phyloP scores from a whole-genome alignment of 129 eudicot genomes.

The Centaurea solstitialis region DNA sequence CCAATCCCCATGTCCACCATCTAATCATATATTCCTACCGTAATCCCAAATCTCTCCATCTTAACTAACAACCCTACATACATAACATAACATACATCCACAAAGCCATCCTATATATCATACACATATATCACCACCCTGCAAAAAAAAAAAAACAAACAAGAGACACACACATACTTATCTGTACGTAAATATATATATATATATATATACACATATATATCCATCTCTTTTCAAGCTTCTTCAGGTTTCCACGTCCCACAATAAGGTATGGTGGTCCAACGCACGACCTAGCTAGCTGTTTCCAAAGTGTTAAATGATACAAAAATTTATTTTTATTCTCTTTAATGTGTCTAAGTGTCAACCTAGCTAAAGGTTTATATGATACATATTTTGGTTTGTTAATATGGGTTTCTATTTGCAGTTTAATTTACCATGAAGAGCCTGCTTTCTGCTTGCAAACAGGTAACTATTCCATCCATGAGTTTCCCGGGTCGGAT shows the following conservation, averaged over 20 bases:
- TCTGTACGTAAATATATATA: too few relatives aligned
- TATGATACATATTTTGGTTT: neutral
- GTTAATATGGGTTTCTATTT: neutral
- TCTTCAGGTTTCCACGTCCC: neutral
- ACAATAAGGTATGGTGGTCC: neutral
- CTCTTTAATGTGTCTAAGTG: too few relatives aligned
- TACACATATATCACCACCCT: neutral
- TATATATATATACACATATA: too few relatives aligned
- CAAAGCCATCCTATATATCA: neutral
- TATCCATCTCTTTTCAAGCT: too few relatives aligned
- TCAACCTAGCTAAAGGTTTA: neutral
- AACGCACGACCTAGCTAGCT: neutral
- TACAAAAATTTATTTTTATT: neutral
- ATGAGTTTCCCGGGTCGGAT: conserved; percentile 52
- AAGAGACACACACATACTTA: neutral
- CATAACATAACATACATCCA: neutral
- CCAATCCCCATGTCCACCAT: conserved; percentile 12
- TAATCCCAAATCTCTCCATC: neutral
- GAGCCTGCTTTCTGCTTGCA: conserved; percentile 35
- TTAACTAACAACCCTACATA: neutral
- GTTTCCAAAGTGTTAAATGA: neutral
- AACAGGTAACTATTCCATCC: conserved; percentile 47
- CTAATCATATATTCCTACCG: conserved; percentile 7
- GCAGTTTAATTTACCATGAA: conserved; percentile 13
- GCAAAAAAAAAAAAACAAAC: neutral